Evolutionary conservation across 1,139 yeast genomes (phyloP).

Genomic region (Candida freyschussii): DNA sequence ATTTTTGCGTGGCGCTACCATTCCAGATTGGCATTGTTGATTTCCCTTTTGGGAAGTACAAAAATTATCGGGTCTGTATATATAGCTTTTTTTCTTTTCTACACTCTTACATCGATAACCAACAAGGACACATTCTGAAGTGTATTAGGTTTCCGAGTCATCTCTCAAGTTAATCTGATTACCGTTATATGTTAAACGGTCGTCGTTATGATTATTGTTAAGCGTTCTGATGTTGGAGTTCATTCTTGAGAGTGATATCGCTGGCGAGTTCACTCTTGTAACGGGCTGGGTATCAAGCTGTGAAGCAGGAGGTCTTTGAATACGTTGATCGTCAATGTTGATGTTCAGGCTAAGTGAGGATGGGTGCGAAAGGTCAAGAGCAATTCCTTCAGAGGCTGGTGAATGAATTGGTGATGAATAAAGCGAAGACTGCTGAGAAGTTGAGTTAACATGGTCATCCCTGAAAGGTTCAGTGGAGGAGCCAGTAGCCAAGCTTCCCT

Average conservation of each 20-base stretch:
- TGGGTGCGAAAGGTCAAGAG: constrained; percentile 21
- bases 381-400: constrained; percentile 12
- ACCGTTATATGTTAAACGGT: constrained; percentile 41
- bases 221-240: constrained; percentile 25
- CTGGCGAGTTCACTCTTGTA: too few relatives aligned
- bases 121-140: too few relatives aligned
- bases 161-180: constrained; percentile 42
- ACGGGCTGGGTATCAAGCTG: too few relatives aligned
- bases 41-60: constrained; percentile 1
- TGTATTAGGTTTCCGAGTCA: constrained; percentile 26
- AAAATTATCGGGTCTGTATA: background rate
- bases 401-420: constrained; percentile 26
- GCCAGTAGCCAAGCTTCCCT: background rate
- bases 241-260: constrained; percentile 14
- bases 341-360: constrained; percentile 21
- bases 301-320: constrained; percentile 1
- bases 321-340: constrained; percentile 11
- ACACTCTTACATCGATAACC: too few relatives aligned
- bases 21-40: background rate
- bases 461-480: constrained; percentile 3
- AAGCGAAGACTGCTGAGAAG: constrained; percentile 24
- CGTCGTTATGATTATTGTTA: constrained; percentile 27
- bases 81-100: too few relatives aligned
- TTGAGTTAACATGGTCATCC: constrained; percentile 7
- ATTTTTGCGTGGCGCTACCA: background rate